Evolutionary conservation across 2,329 filamentous ascomycete species (phyloP).

Genomic region (Colletotrichum aenigma): DNA sequence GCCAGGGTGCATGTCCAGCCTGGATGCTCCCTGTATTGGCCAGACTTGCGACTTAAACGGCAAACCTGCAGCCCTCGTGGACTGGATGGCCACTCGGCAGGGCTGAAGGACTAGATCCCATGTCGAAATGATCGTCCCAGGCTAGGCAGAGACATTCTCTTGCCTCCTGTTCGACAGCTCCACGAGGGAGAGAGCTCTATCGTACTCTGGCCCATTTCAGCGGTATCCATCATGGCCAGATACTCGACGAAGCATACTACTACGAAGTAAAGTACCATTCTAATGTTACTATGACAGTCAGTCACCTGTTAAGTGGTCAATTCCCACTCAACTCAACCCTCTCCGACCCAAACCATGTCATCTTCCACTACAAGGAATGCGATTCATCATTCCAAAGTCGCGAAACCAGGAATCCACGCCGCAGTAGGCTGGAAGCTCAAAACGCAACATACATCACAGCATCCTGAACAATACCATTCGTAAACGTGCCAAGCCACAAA

Average conservation of each 20-base stretch:
- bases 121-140: background rate
- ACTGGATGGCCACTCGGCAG: background rate
- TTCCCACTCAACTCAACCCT: background rate
- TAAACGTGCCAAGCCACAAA: background rate
- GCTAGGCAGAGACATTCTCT: constrained; percentile 15
- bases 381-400: background rate
- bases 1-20: background rate
- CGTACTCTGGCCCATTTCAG: background rate
- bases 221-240: background rate
- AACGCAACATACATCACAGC: background rate
- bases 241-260: background rate
- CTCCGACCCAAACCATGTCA: background rate
- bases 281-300: background rate
- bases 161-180: background rate
- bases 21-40: background rate
- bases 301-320: background rate
- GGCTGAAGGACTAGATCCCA: background rate
- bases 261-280: background rate
- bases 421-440: background rate
- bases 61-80: background rate
- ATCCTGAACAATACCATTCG: background rate
- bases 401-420: background rate
- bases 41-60: background rate
- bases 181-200: background rate
- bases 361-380: background rate